Percentiles rank a stretch among this genome's conserved stretches.
Evolutionary conservation across 2,329 filamentous ascomycete genomes (phyloP).

Genomic region (Trichoderma guizhouense): DNA sequence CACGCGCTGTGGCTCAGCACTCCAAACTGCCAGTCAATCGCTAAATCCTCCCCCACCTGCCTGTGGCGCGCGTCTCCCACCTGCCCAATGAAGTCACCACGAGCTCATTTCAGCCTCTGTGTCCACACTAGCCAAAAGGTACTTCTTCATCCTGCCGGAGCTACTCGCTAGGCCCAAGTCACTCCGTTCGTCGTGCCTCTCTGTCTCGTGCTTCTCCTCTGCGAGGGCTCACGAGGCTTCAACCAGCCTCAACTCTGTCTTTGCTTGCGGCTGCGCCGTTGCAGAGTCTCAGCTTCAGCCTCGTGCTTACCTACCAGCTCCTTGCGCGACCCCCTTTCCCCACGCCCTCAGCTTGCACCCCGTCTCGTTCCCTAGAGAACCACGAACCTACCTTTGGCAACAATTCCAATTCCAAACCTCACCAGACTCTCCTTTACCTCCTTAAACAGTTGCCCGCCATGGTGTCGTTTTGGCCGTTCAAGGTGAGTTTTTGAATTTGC

Average conservation of each 20-base stretch:
- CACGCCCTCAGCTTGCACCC: not conserved
- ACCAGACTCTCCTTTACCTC: not conserved
- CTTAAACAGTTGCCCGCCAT: constrained; percentile 43
- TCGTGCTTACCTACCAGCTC: not conserved
- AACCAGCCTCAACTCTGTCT: not conserved
- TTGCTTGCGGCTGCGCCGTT: constrained; percentile 8
- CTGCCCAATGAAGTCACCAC: constrained; percentile 19
- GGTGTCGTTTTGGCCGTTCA: constrained; percentile 86
- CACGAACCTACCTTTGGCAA: not conserved
- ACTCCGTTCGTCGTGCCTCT: not conserved
- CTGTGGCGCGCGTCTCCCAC: constrained; percentile 5
- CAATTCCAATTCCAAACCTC: not conserved
- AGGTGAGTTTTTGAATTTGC: constrained; percentile 46
- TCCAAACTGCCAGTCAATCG: not conserved
- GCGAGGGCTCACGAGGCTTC: constrained; percentile 11
- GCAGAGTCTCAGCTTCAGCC: not conserved
- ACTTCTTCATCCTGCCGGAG: not conserved
- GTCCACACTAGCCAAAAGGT: constrained; percentile 1
- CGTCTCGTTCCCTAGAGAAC: not conserved
- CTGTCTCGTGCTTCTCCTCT: constrained; percentile 13
- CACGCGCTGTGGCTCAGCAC: not conserved
- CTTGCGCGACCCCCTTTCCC: not conserved
- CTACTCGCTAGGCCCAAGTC: not conserved
- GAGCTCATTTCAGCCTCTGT: constrained; percentile 12
- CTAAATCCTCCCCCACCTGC: not conserved